Percentiles rank a stretch among this genome's conserved stretches.
Conservation (phyloP, 805 yeast genomes). For the Metschnikowia picachoensis region DNA sequence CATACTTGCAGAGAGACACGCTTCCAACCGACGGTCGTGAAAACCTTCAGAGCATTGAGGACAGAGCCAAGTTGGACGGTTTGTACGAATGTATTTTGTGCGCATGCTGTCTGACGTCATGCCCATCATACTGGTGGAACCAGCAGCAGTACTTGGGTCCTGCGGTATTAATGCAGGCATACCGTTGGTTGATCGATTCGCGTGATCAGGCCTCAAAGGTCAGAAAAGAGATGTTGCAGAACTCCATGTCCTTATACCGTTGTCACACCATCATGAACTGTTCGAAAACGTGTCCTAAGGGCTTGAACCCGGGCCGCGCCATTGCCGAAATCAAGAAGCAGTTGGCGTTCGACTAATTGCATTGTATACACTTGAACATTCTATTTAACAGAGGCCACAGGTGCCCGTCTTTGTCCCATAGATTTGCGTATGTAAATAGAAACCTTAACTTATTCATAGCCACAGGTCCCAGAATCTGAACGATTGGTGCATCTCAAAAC, state of each 20-base stretch:
- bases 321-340: conserved; percentile 96
- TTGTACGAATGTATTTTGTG: conserved; percentile 95
- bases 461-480: neutral
- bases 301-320: conserved; percentile 95
- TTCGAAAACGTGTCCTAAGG: conserved; percentile 97
- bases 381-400: neutral
- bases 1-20: conserved; percentile 81
- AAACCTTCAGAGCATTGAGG: conserved; percentile 84
- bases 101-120: conserved; percentile 98
- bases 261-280: conserved; percentile 99
- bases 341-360: conserved; percentile 66
- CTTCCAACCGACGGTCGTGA: conserved; percentile 90
- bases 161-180: conserved; percentile 98
- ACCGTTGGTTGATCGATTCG: conserved; percentile 96
- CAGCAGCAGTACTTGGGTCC: conserved; percentile 98
- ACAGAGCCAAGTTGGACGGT: conserved; percentile 95
- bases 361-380: neutral
- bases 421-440: neutral
- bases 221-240: conserved; percentile 88
- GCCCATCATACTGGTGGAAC: conserved; percentile 99
- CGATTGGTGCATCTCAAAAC: no score
- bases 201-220: conserved; percentile 84
- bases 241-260: conserved; percentile 96
- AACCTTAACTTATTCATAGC: no score
- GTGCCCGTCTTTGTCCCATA: neutral